Evolutionary conservation across 805 yeast genomes (phyloP).

Genomic region (Candida rishiriensis): DNA sequence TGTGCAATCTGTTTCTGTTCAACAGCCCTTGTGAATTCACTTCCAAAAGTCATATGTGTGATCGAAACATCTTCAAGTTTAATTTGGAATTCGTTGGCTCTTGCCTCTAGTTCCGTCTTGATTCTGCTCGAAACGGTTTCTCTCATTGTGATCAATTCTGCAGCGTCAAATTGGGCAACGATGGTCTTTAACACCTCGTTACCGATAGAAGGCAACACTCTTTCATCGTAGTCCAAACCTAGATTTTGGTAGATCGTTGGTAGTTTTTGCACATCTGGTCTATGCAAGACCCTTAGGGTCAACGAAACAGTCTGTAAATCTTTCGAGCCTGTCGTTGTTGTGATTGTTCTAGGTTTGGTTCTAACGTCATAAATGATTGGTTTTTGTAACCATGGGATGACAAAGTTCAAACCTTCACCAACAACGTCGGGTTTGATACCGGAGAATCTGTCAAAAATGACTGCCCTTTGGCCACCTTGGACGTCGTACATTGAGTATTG

Average conservation of each 20-base stretch:
- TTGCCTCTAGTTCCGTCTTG: constrained; percentile 73
- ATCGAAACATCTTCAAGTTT: constrained; percentile 94
- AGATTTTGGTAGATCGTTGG: constrained; percentile 87
- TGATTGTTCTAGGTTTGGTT: constrained; percentile 90
- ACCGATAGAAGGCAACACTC: constrained; percentile 93
- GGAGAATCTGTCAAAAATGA: constrained; percentile 82
- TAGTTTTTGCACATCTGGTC: constrained; percentile 82
- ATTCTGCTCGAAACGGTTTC: constrained; percentile 89
- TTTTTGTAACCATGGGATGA: constrained; percentile 93
- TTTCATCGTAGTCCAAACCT: constrained; percentile 94
- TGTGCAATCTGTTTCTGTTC: constrained; percentile 99
- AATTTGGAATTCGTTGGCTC: constrained; percentile 88
- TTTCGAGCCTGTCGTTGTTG: constrained; percentile 94
- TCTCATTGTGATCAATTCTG: constrained; percentile 95
- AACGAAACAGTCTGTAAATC: constrained; percentile 94
- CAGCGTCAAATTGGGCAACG: constrained; percentile 98
- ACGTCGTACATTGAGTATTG: constrained; percentile 91
- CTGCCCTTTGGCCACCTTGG: constrained; percentile 89
- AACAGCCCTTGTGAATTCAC: constrained; percentile 95
- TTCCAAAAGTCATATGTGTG: constrained; percentile 96
- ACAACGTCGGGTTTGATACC: constrained; percentile 88
- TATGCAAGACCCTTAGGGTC: constrained; percentile 87
- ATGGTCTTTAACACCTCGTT: constrained; percentile 95
- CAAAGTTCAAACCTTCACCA: constrained; percentile 96
- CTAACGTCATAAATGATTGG: constrained; percentile 89